Base-by-base conservation (phyloP, 345 rosid genomes). In the Gossypium longicalyx region DNA sequence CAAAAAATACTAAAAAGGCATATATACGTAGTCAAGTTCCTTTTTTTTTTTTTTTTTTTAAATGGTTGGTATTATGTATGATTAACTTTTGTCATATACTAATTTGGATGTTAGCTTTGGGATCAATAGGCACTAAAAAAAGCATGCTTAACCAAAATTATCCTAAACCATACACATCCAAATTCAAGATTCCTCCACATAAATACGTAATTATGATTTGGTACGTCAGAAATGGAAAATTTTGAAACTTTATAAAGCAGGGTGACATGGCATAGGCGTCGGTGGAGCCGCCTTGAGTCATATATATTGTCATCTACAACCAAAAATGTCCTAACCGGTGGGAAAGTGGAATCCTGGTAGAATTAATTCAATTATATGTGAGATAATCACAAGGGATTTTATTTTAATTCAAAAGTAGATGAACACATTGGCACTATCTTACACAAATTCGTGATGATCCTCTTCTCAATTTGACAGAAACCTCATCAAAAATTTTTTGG, bases 301-400 rank as follows among this genome's bases (percentile, higher is more conserved):
- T 58, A 70, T 61, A 44, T 34, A 34, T 65, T 64, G 82, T 84
- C 77, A 81, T 80, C 79, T 43, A 52, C 80, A 54, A 70, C 82
- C n/a, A 34, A 73, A 64, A 66, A 47, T 45, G 51, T 34, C 65
- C 52, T 65, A 43, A 19, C 16, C 9, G 70, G 70, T 71, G 77
- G 78, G 81, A 75, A 79, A 77, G 77, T 70, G 77, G 52, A 12
- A 70, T 59, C 16, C 9, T 19, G 25, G 1, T 20, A 57, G 2
- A 7, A 7, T 17, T 7, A 23, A 12, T 20, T 12, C 9, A 1
- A 56, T 23, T 23, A 7, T 68, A 23, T n/a, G 74, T 43, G n/a
- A 65, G 83, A 84, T 75, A 80, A 78, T 22, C 43, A 73, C 76
- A 22, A 74, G 53, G 47, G 56, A 22, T 67, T 54, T 45, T 80